A percentile compares a stretch with the other conserved stretches of the same genome.
Conservation (phyloP, 2,329 filamentous ascomycete species). For the Sclerotinia trifoliorum region DNA sequence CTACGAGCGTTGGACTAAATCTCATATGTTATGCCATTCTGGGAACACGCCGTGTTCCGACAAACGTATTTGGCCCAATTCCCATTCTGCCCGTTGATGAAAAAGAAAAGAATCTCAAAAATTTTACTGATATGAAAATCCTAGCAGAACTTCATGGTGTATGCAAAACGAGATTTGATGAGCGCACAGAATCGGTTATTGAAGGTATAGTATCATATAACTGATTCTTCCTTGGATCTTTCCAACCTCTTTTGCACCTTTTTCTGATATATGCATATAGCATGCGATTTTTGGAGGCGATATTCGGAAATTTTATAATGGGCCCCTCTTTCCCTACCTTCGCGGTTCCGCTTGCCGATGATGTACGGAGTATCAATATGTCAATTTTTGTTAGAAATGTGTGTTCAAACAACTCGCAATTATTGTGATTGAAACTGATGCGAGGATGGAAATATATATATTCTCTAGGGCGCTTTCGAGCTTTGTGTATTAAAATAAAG, state of each 20-base stretch:
- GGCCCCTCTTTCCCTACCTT: too few relatives aligned
- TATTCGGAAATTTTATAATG: too few relatives aligned
- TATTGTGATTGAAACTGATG: neutral
- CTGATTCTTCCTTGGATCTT: too few relatives aligned
- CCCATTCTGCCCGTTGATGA: neutral
- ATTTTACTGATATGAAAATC: neutral
- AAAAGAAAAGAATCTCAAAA: too few relatives aligned
- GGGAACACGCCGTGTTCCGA: neutral
- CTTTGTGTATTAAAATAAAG: neutral
- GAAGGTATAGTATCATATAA: neutral
- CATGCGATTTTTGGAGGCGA: too few relatives aligned
- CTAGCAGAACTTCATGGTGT: neutral
- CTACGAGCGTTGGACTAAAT: neutral
- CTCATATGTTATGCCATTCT: neutral
- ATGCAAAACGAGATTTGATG: neutral
- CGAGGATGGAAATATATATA: neutral
- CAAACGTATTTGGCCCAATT: neutral
- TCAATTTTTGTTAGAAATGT: neutral
- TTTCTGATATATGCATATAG: too few relatives aligned
- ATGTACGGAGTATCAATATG: too few relatives aligned
- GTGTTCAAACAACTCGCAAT: neutral
- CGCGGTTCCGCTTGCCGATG: neutral
- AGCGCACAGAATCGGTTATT: neutral
- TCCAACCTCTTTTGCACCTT: too few relatives aligned
- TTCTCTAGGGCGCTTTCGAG: too few relatives aligned